A percentile compares a stretch with the other conserved stretches of the same genome.
phyloP scores from a whole-genome alignment of 2,329 filamentous ascomycete genomes.

The Paecilomyces niveus region DNA sequence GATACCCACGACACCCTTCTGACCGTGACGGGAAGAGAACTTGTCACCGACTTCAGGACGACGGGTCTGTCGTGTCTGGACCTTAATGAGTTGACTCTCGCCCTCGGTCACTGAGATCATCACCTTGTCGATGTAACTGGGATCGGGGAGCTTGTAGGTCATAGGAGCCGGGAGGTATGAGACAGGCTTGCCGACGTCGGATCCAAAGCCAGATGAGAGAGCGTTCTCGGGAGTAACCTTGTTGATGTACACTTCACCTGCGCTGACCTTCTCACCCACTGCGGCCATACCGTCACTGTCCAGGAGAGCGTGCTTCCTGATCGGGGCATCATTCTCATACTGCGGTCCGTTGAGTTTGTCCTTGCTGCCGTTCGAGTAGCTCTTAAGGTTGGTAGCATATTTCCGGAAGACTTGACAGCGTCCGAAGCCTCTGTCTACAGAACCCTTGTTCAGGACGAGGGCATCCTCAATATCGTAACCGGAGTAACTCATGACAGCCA shows the following conservation, averaged over 20 bases:
- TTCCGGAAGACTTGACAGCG: conserved; percentile 98
- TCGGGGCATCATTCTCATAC: conserved; percentile 53
- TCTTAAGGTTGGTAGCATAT: conserved; percentile 76
- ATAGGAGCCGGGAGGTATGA: conserved; percentile 35
- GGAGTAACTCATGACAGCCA: conserved; percentile 98
- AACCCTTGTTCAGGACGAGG: conserved; percentile 92
- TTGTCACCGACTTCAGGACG: conserved; percentile 95
- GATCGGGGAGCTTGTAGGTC: conserved; percentile 77
- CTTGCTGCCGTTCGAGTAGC: conserved; percentile 72
- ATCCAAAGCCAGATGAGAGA: conserved; percentile 59
- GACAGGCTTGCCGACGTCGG: conserved; percentile 49
- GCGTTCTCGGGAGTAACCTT: conserved; percentile 81
- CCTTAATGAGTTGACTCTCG: conserved; percentile 81
- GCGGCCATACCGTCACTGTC: conserved; percentile 83
- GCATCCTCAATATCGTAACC: conserved; percentile 99
- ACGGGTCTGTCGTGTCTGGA: conserved; percentile 92
- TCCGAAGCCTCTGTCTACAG: conserved; percentile 88
- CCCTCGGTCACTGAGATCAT: conserved; percentile 86
- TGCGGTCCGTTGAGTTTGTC: conserved; percentile 58
- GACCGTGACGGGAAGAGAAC: conserved; percentile 95
- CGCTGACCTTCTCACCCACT: conserved; percentile 71
- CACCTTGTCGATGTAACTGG: conserved; percentile 90
- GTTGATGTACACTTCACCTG: conserved; percentile 81
- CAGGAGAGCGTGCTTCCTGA: conserved; percentile 64
- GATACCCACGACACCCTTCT: conserved; percentile 95